A percentile compares a stretch with the other conserved stretches of the same genome.
Conservation (phyloP, 2,329 filamentous ascomycete species). For the Ophiostoma sp. region DNA sequence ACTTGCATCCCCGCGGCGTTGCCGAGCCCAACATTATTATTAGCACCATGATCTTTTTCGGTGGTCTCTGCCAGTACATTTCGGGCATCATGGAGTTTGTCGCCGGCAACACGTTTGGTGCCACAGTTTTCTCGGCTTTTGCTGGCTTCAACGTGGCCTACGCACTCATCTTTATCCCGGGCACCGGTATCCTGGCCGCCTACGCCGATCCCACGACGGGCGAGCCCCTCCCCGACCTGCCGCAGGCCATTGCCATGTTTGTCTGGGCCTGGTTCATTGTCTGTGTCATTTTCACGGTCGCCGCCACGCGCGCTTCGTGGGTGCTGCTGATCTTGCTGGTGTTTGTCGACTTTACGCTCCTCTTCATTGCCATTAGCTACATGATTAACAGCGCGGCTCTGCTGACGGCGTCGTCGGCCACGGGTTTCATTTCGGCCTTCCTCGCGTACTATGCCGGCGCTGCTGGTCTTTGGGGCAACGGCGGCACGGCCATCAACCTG, state of each 20-base stretch:
- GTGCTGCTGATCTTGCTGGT: constrained; percentile 24
- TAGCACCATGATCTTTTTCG: constrained; percentile 73
- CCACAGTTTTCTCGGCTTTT: constrained; percentile 76
- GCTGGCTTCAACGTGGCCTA: constrained; percentile 82
- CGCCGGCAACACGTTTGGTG: constrained; percentile 80
- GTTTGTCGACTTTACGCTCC: constrained; percentile 26
- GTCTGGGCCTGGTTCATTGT: constrained; percentile 82
- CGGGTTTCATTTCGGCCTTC: constrained; percentile 25
- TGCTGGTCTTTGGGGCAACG: constrained; percentile 27
- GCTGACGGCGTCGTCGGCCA: constrained; percentile 22
- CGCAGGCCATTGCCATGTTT: constrained; percentile 69
- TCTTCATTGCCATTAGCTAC: constrained; percentile 25
- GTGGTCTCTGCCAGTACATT: constrained; percentile 74
- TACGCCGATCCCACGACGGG: constrained; percentile 40
- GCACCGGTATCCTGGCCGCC: constrained; percentile 59
- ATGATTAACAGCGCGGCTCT: constrained; percentile 20
- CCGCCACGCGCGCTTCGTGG: constrained; percentile 26
- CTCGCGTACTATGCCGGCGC: constrained; percentile 27
- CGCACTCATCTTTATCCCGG: constrained; percentile 68
- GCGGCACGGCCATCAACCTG: constrained; percentile 27
- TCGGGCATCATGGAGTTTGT: constrained; percentile 91
- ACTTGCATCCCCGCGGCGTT: constrained; percentile 67
- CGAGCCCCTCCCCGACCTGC: constrained; percentile 43
- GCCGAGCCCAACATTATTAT: constrained; percentile 65
- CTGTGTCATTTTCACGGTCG: constrained; percentile 61